phyloP scores from a whole-genome alignment of 2,329 filamentous ascomycete genomes.

The Pseudogymnoascus sp. region DNA sequence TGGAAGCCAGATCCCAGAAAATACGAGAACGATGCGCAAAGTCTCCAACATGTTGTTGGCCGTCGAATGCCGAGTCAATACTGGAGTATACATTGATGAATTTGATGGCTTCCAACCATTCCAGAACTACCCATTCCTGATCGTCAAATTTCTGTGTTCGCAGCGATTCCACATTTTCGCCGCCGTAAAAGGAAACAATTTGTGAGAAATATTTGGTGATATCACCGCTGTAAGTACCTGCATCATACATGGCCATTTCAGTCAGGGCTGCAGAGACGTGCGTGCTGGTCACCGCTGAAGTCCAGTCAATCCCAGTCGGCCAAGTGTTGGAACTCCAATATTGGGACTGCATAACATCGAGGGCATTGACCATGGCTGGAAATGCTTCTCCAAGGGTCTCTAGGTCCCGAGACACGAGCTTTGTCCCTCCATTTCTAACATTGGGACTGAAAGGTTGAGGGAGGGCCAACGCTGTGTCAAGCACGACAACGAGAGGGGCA shows the following conservation, averaged over 20 bases:
- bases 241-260: constrained; percentile 11
- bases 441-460: background rate
- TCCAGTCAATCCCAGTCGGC: constrained; percentile 89
- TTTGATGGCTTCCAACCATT: constrained; percentile 76
- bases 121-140: constrained; percentile 90
- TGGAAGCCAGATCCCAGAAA: constrained; percentile 74
- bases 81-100: constrained; percentile 65
- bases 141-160: constrained; percentile 81
- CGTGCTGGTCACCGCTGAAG: constrained; percentile 74
- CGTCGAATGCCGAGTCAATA: constrained; percentile 67
- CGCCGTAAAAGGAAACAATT: constrained; percentile 71
- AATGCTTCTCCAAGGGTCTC: constrained; percentile 16
- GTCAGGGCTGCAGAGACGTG: constrained; percentile 64
- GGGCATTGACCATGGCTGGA: constrained; percentile 42
- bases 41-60: constrained; percentile 61
- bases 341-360: constrained; percentile 66
- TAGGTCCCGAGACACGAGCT: constrained; percentile 8
- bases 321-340: constrained; percentile 80
- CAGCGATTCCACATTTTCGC: constrained; percentile 69
- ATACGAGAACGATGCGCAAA: constrained; percentile 77
- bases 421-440: background rate
- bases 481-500: background rate
- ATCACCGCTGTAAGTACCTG: constrained; percentile 56
- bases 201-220: constrained; percentile 78
- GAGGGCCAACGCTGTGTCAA: background rate